These are phyloP conservation scores for Hericium coralloides DNA, from an alignment of 768 basidiomycete species.

Conservation along the genomic window DNA sequence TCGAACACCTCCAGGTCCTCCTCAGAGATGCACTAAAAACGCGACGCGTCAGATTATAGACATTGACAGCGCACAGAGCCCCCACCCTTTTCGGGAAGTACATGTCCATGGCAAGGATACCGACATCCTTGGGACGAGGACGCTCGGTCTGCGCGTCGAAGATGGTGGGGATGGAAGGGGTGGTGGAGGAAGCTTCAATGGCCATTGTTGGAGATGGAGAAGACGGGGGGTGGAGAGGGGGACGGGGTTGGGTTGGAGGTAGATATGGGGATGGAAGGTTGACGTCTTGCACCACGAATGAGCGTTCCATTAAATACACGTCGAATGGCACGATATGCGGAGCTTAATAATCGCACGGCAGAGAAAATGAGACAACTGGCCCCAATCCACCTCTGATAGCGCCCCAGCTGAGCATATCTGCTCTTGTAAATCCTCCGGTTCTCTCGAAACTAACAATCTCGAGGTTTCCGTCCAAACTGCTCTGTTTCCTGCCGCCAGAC, in stretches of 20 bases:
- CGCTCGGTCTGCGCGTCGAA: constrained; percentile 13
- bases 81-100: constrained; percentile 13
- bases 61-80: background rate
- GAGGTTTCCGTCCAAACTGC: no score
- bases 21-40: constrained; percentile 82
- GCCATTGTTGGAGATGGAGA: constrained; percentile 10
- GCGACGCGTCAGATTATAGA: background rate
- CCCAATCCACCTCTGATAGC: background rate
- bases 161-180: constrained; percentile 5
- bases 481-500: background rate
- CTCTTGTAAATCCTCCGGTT: no score
- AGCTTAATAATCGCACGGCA: background rate
- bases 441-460: no score
- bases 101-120: constrained; percentile 16
- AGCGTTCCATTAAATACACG: background rate
- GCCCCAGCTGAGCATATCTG: no score
- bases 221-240: background rate
- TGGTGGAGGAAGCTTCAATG: constrained; percentile 7
- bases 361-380: background rate
- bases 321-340: background rate
- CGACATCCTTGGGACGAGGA: constrained; percentile 14
- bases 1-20: constrained; percentile 49
- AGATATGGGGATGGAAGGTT: background rate
- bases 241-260: background rate
- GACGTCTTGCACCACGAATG: background rate